Base-by-base conservation (phyloP, 228 moss, liverwort and hornwort species). In the Sphagnum fallax region DNA sequence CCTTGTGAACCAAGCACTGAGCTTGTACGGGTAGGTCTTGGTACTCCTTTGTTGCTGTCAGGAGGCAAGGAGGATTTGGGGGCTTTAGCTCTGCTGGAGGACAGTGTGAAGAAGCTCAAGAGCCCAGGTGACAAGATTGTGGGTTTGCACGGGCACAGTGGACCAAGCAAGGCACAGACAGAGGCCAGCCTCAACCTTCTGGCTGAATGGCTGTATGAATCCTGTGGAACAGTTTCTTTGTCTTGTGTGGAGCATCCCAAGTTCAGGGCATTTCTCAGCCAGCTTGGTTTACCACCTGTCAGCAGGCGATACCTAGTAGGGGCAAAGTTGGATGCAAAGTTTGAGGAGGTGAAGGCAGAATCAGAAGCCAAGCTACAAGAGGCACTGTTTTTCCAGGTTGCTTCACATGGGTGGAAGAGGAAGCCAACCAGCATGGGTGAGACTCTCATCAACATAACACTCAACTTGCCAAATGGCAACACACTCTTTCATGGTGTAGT, bases 211-310 rank as follows among this genome's bases (percentile, higher is more conserved):
- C 73, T 96, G 5, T 96, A 96, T 66, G 95, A 96, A 80, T 92
- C 95, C 4, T 96, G 92, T 49, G 95, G 92, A 1, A 83, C 90
- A 6, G 95, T 96, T 4, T 89, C 95, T 4, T 89, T 96, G 71
- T 96, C 95, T 4, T 96, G 92, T 63, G 89, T 96, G 65, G 95
- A 96, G 81, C 95, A 96, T 69, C 95, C 95, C 52, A 96, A 96
- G 84, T 96, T 96, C 74, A 91, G 83, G 65, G 87, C 85, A 14
- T 96, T 96, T 58, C 77, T 96, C 0, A 67, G 71, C 1, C 91
- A 91, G 65, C 85, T 96, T 66, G 95, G 95, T 6, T 78, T 96
- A 51, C 95, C 95, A 15, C 77, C 92, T 3, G 89, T 96, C 63
- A 92, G 91, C 60, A 74, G 95, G 14, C 85, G 91, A 7, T 87